Percentiles rank a stretch among this genome's conserved stretches.
These are phyloP conservation scores for Phytophthora pistaciae DNA, from an alignment of 352 stramenopile genomes.

Conservation along the genomic window DNA sequence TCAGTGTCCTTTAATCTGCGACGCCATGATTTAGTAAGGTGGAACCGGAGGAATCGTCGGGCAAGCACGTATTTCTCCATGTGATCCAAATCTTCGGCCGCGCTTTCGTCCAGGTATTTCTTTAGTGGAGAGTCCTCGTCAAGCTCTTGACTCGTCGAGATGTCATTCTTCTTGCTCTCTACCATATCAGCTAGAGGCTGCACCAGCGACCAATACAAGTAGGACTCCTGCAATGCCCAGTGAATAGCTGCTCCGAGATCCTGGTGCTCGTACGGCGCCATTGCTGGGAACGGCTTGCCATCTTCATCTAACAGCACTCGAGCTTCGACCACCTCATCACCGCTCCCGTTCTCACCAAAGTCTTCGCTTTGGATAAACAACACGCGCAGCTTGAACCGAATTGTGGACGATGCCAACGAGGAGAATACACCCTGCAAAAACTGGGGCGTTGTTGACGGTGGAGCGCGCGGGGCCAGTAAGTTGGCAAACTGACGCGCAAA, in stretches of 20 bases:
- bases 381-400: constrained; percentile 66
- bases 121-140: constrained; percentile 16
- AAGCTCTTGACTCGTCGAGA: neutral
- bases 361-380: constrained; percentile 74
- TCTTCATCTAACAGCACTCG: constrained; percentile 31
- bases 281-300: constrained; percentile 29
- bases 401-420: constrained; percentile 56
- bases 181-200: constrained; percentile 36
- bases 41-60: constrained; percentile 59
- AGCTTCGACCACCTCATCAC: constrained; percentile 8
- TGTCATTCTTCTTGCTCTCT: neutral
- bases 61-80: constrained; percentile 70
- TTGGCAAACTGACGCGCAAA: constrained; percentile 61
- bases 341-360: constrained; percentile 24
- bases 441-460: constrained; percentile 6
- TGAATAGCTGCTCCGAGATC: constrained; percentile 84
- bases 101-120: constrained; percentile 21
- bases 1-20: constrained; percentile 26
- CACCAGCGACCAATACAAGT: constrained; percentile 51
- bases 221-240: constrained; percentile 62
- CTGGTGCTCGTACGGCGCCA: constrained; percentile 72
- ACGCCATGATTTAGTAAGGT: constrained; percentile 42
- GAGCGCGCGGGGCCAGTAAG: constrained; percentile 22
- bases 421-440: constrained; percentile 71
- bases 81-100: constrained; percentile 53